Conservation (phyloP, 2,329 filamentous ascomycete genomes). For the Xylaria hypoxylon region DNA sequence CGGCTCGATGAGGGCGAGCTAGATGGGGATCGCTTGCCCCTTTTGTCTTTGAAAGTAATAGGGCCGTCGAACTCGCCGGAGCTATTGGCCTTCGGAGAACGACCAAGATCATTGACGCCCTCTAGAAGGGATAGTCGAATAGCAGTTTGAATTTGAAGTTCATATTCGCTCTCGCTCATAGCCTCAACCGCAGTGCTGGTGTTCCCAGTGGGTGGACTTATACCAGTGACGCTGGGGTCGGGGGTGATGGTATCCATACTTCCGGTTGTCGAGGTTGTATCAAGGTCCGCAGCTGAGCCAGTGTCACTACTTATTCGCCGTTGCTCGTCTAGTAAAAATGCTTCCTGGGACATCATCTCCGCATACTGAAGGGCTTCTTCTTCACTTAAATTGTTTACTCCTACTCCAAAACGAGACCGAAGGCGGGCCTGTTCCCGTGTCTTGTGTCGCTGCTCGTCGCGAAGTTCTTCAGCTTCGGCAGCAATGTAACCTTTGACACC, state of each 20-base stretch:
- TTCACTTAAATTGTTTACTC: slow-evolving; percentile 74
- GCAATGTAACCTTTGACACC: slow-evolving; percentile 85
- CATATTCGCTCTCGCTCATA: slow-evolving; percentile 65
- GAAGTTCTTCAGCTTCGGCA: slow-evolving; percentile 85
- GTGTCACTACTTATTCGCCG: slow-evolving; percentile 64
- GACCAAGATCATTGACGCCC: slow-evolving; percentile 60
- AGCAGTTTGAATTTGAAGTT: slow-evolving; percentile 71
- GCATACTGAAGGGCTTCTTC: slow-evolving; percentile 74
- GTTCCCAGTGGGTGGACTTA: slow-evolving; percentile 50
- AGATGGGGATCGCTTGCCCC: slow-evolving; percentile 53
- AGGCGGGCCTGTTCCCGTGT: slow-evolving; percentile 77
- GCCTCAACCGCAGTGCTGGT: slow-evolving; percentile 45
- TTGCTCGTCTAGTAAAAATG: slow-evolving; percentile 67
- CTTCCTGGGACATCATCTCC: slow-evolving; percentile 73
- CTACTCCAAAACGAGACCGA: slow-evolving; percentile 84
- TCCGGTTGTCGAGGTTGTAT: slow-evolving; percentile 52
- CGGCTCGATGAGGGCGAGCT: slow-evolving; percentile 54
- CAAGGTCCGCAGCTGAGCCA: slow-evolving; percentile 62
- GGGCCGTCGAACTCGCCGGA: slow-evolving; percentile 64
- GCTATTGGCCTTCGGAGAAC: slow-evolving; percentile 59
- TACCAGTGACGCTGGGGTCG: slow-evolving; percentile 63
- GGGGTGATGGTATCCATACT: slow-evolving; percentile 65
- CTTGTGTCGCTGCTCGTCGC: slow-evolving; percentile 75
- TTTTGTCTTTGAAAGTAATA: slow-evolving; percentile 62
- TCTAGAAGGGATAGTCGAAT: slow-evolving; percentile 72